phyloP scores from a whole-genome alignment of 768 basidiomycete genomes.

The Daedaleopsis sinensis region DNA sequence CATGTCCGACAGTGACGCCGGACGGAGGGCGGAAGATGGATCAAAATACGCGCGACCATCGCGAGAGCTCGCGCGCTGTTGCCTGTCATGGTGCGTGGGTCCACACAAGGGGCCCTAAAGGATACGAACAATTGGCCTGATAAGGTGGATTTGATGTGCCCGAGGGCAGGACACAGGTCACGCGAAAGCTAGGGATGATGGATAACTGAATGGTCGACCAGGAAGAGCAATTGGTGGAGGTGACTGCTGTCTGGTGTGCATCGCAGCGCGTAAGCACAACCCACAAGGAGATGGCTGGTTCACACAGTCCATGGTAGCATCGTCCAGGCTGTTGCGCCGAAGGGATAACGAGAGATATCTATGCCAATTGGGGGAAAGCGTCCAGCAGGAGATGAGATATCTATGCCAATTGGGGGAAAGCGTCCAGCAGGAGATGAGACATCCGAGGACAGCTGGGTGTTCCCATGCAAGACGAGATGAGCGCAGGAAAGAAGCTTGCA shows the following conservation, averaged over 20 bases:
- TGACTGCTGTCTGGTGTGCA: not conserved
- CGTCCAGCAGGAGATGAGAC: not conserved
- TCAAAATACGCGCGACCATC: constrained; percentile 17
- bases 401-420: constrained; percentile 9
- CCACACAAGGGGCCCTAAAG: not conserved
- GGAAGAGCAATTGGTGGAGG: constrained; percentile 4
- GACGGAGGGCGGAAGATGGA: not conserved
- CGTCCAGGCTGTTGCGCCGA: constrained; percentile 8
- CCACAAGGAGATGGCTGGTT: constrained; percentile 4
- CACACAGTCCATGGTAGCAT: constrained; percentile 8
- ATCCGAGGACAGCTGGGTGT: not conserved
- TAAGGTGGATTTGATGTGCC: constrained; percentile 8
- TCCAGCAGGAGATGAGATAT: not conserved
- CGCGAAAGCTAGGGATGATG: constrained; percentile 10
- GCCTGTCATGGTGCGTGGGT: not conserved
- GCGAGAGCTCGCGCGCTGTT: constrained; percentile 8
- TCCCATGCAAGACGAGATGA: not conserved
- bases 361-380: constrained; percentile 9
- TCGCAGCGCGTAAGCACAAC: not conserved
- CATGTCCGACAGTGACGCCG: constrained; percentile 2
- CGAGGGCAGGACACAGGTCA: constrained; percentile 1
- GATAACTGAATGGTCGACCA: not conserved
- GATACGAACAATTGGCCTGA: constrained; percentile 12
- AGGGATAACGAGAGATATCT: constrained; percentile 12
- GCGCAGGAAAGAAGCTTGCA: not conserved